Evolutionary conservation across 2,329 filamentous ascomycete genomes (phyloP), one percentile per base, ranked within the genome.

Genomic region (Onygena corvina): DNA sequence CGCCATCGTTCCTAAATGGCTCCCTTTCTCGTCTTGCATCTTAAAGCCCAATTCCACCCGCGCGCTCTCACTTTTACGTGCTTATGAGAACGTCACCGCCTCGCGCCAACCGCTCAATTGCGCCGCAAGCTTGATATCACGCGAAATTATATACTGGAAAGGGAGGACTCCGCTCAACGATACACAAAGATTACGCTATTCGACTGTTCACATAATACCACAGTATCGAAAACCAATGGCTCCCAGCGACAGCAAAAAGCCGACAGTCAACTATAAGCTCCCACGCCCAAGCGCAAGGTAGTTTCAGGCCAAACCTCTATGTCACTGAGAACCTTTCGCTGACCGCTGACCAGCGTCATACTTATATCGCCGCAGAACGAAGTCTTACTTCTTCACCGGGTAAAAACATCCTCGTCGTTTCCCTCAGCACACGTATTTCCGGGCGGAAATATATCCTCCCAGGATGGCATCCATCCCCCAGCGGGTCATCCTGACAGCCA

Each of bases 351-450:
- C 51, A 93, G 86, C 57, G 80, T 96, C 42, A 71, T 96, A 29
- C 75, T 96, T 11, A 72, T 98, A 44, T 95, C 92, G 0, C 84
- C 88, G 0, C 74, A 76, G 46, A 95, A 96, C 64, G 81, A 94
- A 64, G 79, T 96, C 42, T 76, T 98, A 0, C 79, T 96, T 14
- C 79, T 96, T 6, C 88, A 88, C 64, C 82, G 92, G 54, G 86
- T 94, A 2, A 76, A 82, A 55, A 87, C 83, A 1, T 92, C 86
- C 0, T 80, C 78, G 1, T 84, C 88, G 2, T 96, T 95, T 61
- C 79, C 90, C 3, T 90, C 86, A 0, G 92, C 90, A 0, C 88
- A 96, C 61, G 92, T 98, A 53, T 98, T 98, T 57, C 90, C 92
- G 0, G 92, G 92, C 29, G 92, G 92, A 4, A 74, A 94, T 18